These are phyloP conservation scores for Borovskyia barvae DNA, from an alignment of 208 protist genomes.

Conservation along the genomic window DNA sequence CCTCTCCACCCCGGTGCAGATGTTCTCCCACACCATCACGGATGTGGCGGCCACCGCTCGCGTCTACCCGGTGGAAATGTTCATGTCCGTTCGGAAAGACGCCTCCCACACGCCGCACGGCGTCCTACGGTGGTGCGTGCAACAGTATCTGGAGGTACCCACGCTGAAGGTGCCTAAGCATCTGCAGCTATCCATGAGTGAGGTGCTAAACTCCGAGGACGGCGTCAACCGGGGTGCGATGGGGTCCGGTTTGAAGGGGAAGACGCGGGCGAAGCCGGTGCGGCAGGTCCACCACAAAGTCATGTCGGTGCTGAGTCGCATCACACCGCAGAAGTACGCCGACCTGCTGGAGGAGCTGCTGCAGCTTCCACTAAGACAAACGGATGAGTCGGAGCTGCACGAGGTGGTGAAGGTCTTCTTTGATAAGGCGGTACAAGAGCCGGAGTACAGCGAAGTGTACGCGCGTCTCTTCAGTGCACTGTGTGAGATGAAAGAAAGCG, in stretches of 20 bases:
- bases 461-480: slow-evolving; percentile 67
- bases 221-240: slow-evolving; percentile 58
- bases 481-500: slow-evolving; percentile 57
- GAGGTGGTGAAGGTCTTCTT: slow-evolving; percentile 85
- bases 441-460: slow-evolving; percentile 77
- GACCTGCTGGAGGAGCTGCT: slow-evolving; percentile 69
- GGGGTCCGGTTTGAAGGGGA: slow-evolving; percentile 45
- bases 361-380: slow-evolving; percentile 74
- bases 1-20: slow-evolving; percentile 47
- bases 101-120: slow-evolving; percentile 86
- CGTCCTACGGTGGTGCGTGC: slow-evolving; percentile 74
- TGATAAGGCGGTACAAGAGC: slow-evolving; percentile 85
- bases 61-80: slow-evolving; percentile 81
- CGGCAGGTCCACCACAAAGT: slow-evolving; percentile 84
- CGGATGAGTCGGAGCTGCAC: slow-evolving; percentile 73
- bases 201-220: slow-evolving; percentile 44
- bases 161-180: slow-evolving; percentile 82
- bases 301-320: slow-evolving; percentile 81
- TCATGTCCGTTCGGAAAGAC: slow-evolving; percentile 70
- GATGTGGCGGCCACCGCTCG: slow-evolving; percentile 38
- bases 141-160: slow-evolving; percentile 66
- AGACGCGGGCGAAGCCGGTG: slow-evolving; percentile 50
- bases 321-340: slow-evolving; percentile 81
- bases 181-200: slow-evolving; percentile 71
- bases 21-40: slow-evolving; percentile 65